These are phyloP conservation scores for Paraphoma chrysanthemicola DNA, from an alignment of 2,329 filamentous ascomycete genomes.

Conservation along the genomic window DNA sequence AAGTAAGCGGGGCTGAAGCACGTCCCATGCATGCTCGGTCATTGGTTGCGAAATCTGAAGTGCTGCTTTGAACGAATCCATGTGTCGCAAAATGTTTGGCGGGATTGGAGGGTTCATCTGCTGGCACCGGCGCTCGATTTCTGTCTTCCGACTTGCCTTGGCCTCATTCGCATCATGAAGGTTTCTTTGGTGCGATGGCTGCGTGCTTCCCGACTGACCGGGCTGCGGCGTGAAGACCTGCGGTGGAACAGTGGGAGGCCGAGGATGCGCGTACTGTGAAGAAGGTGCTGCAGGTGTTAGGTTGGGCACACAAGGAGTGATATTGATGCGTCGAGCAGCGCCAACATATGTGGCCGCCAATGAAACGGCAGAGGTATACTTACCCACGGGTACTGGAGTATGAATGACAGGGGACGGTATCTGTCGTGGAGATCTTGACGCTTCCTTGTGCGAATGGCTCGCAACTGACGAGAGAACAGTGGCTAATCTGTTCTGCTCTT, in stretches of 20 bases:
- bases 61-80: conserved; percentile 76
- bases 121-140: conserved; percentile 75
- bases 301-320: conserved; percentile 29
- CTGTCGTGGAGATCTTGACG: conserved; percentile 35
- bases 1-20: conserved; percentile 71
- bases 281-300: conserved; percentile 41
- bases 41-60: conserved; percentile 73
- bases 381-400: conserved; percentile 44
- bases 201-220: conserved; percentile 25
- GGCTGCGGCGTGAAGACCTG: conserved; percentile 41
- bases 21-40: conserved; percentile 72
- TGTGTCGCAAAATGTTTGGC: conserved; percentile 68
- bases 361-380: conserved; percentile 32
- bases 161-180: conserved; percentile 68
- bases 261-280: conserved; percentile 35
- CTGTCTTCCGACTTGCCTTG: conserved; percentile 68
- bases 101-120: conserved; percentile 71
- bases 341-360: conserved; percentile 17
- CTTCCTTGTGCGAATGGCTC: conserved; percentile 22
- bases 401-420: conserved; percentile 39
- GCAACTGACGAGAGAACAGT: conserved; percentile 25
- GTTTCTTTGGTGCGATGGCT: conserved; percentile 56
- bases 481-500: conserved; percentile 15
- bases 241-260: conserved; percentile 43
- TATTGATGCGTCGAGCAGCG: conserved; percentile 23